Conservation (phyloP, 75 land plant species). For the Isoetes taiwanensis region DNA sequence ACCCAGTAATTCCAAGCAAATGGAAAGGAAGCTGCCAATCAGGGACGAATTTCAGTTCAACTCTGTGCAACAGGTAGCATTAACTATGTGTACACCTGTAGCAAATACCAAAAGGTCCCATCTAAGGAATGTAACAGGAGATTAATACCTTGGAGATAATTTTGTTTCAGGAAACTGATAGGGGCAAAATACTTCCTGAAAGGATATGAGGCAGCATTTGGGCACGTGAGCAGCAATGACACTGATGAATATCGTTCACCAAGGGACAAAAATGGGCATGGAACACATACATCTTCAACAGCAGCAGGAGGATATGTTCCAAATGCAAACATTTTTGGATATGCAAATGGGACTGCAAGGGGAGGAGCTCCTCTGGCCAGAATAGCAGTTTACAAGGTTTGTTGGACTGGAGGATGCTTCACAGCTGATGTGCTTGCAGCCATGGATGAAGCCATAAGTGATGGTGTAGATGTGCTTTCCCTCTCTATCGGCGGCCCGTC, state of each 20-base stretch:
- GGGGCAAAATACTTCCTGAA: neutral
- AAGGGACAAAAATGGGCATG: conserved; percentile 57
- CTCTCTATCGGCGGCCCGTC: conserved; percentile 10
- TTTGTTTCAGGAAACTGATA: neutral
- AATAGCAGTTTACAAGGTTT: conserved; percentile 70
- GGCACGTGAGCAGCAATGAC: too few species aligned
- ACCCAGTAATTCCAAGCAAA: neutral
- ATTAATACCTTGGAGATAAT: too few species aligned
- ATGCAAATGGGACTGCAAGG: conserved; percentile 51
- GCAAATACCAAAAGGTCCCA: too few species aligned
- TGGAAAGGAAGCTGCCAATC: neutral
- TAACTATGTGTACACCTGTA: too few species aligned
- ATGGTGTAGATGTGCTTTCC: conserved; percentile 65
- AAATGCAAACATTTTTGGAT: conserved; percentile 38
- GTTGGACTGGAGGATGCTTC: conserved; percentile 65
- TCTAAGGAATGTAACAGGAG: too few species aligned
- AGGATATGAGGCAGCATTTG: neutral
- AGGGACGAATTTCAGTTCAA: neutral
- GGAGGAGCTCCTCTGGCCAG: conserved; percentile 78
- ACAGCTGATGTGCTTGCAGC: conserved; percentile 72
- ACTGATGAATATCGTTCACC: conserved; percentile 38
- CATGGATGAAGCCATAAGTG: conserved; percentile 75
- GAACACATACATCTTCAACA: conserved; percentile 61
- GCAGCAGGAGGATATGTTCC: conserved; percentile 36
- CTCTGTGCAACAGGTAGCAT: conserved; percentile 4